Base-by-base conservation (phyloP, 345 rosid genomes). In the Microthlaspi erraticum region DNA sequence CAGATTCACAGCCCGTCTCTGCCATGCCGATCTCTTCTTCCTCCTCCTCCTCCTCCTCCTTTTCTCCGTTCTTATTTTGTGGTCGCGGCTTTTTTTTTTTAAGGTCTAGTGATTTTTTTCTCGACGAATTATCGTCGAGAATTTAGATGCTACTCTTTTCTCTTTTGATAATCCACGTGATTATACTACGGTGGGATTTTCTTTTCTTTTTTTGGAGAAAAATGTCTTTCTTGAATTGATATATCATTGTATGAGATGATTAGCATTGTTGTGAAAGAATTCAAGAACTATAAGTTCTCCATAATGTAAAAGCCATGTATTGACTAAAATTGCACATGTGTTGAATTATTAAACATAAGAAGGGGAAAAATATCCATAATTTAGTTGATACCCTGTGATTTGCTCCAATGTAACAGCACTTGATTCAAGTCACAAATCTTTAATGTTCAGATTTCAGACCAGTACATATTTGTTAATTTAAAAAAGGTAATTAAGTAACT, bases 81-180 rank as follows among this genome's bases (percentile, higher is more conserved):
- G 13, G 14, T 72, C 63, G 45, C 23, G 64, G 55, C 49, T 34
- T 23, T 4, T 59, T 52, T 71, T 62, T 54, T 41, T 50, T 36
- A 66, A 42, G 68, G 61, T 66, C 62, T 59, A 60, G 68, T 74
- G 53, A 44, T 3, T 67, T 68, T 52, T 67, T 75, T 68, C 38
- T 45, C 43, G 69, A 53, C 36, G 69, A 52, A 29, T 6, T 61
- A 52, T 75, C 74, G 74, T 75, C 58, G 51, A 60, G 58, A 53
- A 59, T 42, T 48, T 57, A 73, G 67, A 50, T 58, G 32, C 26
- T 49, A 26, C 13, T 37, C 2, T 37, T 41, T 45, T 26, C 31
- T 34, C 56, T n/a, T 66, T 55, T 68, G 57, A 67, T 70, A 71
- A 78, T 81, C 80, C 78, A 67, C 74, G 73, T 71, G 73, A 61